phyloP scores from a whole-genome alignment of 2,329 filamentous ascomycete genomes.

The Acephala macrosclerotiorum region DNA sequence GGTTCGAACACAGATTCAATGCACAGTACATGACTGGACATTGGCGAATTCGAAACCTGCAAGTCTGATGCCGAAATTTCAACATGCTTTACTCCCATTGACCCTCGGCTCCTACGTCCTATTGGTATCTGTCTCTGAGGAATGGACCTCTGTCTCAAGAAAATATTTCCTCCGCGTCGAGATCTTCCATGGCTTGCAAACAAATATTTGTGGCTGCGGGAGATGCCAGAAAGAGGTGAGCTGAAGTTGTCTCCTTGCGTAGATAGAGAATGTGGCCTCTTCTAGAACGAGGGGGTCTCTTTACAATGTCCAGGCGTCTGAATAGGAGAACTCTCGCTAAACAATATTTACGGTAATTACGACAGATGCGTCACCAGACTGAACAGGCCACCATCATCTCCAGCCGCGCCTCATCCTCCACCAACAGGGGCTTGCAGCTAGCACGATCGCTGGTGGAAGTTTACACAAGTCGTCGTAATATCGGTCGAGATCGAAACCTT shows the following conservation, averaged over 20 bases:
- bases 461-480: conserved; percentile 3
- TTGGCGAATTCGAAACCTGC: too few relatives aligned
- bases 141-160: too few relatives aligned
- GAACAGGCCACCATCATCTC: background rate
- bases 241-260: background rate
- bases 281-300: background rate
- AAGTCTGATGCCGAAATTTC: too few relatives aligned
- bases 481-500: conserved; percentile 4
- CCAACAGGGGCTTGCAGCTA: background rate
- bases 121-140: too few relatives aligned
- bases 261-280: background rate
- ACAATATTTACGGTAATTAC: background rate
- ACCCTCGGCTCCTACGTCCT: too few relatives aligned
- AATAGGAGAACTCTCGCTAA: background rate
- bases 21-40: too few relatives aligned
- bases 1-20: too few relatives aligned
- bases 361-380: background rate
- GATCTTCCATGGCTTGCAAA: too few relatives aligned
- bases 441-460: conserved; percentile 5
- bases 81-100: too few relatives aligned
- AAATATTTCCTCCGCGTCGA: too few relatives aligned
- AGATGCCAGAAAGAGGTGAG: background rate
- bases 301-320: background rate
- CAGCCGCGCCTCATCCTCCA: background rate
- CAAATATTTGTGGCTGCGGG: too few relatives aligned